A percentile compares a stretch with the other conserved stretches of the same genome.
phyloP scores from a whole-genome alignment of 441 rosid genomes.

The Adansonia madagascariensis region DNA sequence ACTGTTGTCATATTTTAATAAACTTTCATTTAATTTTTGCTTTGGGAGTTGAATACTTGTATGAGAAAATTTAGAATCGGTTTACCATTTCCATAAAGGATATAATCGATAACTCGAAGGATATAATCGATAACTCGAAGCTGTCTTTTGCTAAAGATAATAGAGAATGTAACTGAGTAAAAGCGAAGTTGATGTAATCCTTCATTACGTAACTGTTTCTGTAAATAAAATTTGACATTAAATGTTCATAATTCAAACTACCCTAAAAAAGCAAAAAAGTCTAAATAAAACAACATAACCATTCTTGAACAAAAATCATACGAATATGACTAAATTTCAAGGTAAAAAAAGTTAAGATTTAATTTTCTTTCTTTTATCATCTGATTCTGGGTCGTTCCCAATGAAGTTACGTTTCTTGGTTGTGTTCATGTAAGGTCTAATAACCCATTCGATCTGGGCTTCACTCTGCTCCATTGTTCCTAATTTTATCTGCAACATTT shows the following conservation, averaged over 20 bases:
- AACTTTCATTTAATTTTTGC: too few species aligned
- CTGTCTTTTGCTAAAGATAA: too few species aligned
- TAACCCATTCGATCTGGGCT: constrained; percentile 82
- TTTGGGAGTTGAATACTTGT: too few species aligned
- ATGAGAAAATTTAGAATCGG: too few species aligned
- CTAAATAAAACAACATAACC: not conserved
- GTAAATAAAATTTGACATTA: not conserved
- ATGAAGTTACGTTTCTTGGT: constrained; percentile 65
- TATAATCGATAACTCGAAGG: too few species aligned
- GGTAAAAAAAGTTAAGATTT: not conserved
- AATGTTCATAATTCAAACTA: not conserved
- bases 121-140: too few species aligned
- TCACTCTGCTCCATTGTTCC: constrained; percentile 88
- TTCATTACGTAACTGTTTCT: not conserved
- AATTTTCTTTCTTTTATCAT: constrained; percentile 25
- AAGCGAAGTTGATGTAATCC: not conserved
- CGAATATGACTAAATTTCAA: not conserved
- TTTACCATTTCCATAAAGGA: too few species aligned
- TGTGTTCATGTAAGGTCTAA: constrained; percentile 91
- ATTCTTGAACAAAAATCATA: not conserved
- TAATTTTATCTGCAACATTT: constrained; percentile 58
- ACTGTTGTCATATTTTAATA: too few species aligned
- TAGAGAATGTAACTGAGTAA: too few species aligned
- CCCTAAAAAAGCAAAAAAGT: not conserved
- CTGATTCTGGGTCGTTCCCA: constrained; percentile 41